Evolutionary conservation across 352 stramenopile genomes (phyloP).

Genomic region (Phytophthora lateralis): DNA sequence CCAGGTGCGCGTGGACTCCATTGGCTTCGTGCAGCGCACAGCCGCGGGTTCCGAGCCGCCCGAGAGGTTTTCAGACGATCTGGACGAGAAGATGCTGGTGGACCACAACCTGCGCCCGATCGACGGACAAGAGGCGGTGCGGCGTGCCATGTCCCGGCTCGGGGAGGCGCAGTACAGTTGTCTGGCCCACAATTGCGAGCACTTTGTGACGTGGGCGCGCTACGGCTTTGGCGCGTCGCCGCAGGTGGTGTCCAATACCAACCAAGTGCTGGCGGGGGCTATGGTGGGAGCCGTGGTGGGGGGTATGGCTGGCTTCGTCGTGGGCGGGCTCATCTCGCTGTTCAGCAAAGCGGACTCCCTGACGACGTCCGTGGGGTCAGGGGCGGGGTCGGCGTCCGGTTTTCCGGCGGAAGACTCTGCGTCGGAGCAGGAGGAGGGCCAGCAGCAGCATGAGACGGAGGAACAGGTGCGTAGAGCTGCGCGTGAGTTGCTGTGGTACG

Average conservation of each 20-base stretch:
- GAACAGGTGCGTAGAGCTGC: conserved; percentile 29
- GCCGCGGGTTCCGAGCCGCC: conserved; percentile 16
- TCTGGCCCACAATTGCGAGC: conserved; percentile 71
- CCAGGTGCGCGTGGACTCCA: conserved; percentile 64
- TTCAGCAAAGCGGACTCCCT: conserved; percentile 67
- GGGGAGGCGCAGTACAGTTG: conserved; percentile 61
- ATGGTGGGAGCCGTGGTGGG: conserved; percentile 65
- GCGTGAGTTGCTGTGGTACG: conserved; percentile 50
- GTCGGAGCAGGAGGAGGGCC: conserved; percentile 20
- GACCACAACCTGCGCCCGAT: conserved; percentile 50
- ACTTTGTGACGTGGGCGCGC: conserved; percentile 79
- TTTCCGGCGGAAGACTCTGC: conserved; percentile 12
- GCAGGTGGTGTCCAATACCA: conserved; percentile 58
- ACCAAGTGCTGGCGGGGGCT: conserved; percentile 64
- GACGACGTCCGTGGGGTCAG: conserved; percentile 40
- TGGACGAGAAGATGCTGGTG: conserved; percentile 59
- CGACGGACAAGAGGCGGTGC: conserved; percentile 45
- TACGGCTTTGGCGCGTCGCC: conserved; percentile 64
- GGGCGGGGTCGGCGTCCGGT: conserved; percentile 1
- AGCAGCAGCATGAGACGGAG: conserved; percentile 11
- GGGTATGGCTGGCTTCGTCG: conserved; percentile 62
- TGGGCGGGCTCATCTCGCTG: conserved; percentile 62
- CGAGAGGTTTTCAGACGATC: conserved; percentile 45
- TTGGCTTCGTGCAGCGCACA: conserved; percentile 44
- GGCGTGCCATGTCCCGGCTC: conserved; percentile 51